Percentiles rank a stretch among this genome's conserved stretches.
These are phyloP conservation scores for Escovopsis sp. DNA, from an alignment of 2,329 filamentous ascomycete species.

Conservation along the genomic window DNA sequence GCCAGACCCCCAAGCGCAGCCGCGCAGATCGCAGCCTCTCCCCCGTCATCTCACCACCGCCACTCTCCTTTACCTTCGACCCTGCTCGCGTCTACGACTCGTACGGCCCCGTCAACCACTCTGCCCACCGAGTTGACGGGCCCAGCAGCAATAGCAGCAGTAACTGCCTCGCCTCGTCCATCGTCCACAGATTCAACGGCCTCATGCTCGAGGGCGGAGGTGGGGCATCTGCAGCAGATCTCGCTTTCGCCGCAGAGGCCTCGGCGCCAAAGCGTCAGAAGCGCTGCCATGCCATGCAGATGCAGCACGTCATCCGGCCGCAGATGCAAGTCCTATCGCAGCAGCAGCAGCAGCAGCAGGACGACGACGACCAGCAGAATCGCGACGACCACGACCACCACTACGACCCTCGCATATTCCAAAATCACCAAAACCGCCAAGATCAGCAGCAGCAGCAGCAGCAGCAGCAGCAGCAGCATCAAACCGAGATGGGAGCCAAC, in stretches of 20 bases:
- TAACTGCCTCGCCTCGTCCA: constrained; percentile 34
- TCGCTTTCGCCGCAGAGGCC: constrained; percentile 15
- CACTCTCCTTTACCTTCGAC: constrained; percentile 33
- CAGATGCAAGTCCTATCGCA: background rate
- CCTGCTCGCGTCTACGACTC: constrained; percentile 13
- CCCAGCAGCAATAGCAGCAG: constrained; percentile 36
- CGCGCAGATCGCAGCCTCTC: constrained; percentile 20
- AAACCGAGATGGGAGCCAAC: too few species aligned
- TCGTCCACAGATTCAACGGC: constrained; percentile 36
- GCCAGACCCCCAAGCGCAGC: constrained; percentile 31
- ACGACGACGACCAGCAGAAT: too few species aligned
- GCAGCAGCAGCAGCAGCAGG: too few species aligned
- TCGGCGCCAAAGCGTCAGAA: constrained; percentile 23
- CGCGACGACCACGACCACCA: background rate
- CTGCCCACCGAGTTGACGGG: constrained; percentile 24
- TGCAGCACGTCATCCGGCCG: constrained; percentile 12
- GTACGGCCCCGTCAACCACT: too few species aligned
- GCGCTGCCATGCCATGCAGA: constrained; percentile 17
- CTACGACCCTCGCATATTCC: too few species aligned
- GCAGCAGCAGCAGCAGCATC: too few species aligned
- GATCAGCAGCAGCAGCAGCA: too few species aligned
- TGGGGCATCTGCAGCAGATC: constrained; percentile 22
- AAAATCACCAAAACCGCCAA: too few species aligned
- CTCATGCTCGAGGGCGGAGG: constrained; percentile 32
- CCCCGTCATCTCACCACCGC: constrained; percentile 9